Evolutionary conservation across 805 yeast species (phyloP), one percentile per base, ranked within the genome.

Genomic region (Ogataea pilisensis): DNA sequence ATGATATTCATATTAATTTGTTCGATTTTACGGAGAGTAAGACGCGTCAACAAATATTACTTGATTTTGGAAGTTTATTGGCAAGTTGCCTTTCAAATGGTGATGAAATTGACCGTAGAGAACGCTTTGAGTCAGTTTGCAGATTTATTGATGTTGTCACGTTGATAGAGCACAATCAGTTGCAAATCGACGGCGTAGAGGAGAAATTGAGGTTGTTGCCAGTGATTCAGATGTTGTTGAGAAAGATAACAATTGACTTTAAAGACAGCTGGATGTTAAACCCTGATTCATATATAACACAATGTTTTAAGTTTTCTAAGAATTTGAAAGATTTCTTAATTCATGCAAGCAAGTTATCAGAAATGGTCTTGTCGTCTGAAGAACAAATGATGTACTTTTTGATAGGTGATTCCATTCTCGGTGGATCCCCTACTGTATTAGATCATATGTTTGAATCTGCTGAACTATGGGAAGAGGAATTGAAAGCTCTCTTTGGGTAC

Each of bases 11-110:
- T 8, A 44, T 43, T 2, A 32, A 37, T n/a, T 24, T 52, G 12
- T 39, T 42, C 14, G 53, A 50, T 35, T 36, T 39, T 2, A 5
- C 35, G 6, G 49, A 44, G 28, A 40, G 39, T 21, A 17, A 24
- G 1, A 25, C 36, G 19, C 44, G 50, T 13, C 39, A 43, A n/a
- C 34, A 21, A 3, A 31, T 49, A 7, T 22, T 49, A 21, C 28
- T 42, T 11, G 33, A 39, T 6, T 42, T 48, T 9, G 38, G 42
- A 13, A 50, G 45, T 28, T 11, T 35, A 32, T n/a, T 29, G 11
- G 19, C 5, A n/a, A n/a, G 16, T 11, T 9, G 9, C 6, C 19
- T 29, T 9, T 13, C 47, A 22, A 20, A 25, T 19, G 32, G 20
- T 2, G 29, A 34, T 19, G 18, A 33, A 9, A 5, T 22, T 34